These are phyloP conservation scores for Discostella stelligera DNA, from an alignment of 352 stramenopile species.

Conservation along the genomic window DNA sequence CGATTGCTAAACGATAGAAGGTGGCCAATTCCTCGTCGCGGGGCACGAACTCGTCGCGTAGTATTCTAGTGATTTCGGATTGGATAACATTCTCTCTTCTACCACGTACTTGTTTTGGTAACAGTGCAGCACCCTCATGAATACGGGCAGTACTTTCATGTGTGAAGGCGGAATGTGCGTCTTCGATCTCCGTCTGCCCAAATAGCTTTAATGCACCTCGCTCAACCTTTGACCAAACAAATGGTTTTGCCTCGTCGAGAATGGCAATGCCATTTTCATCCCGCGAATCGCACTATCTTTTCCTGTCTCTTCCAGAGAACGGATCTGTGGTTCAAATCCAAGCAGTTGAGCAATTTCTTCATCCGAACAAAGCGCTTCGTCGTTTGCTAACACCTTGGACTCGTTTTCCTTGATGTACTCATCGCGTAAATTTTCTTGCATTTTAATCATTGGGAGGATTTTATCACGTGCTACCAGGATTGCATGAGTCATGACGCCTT, in stretches of 20 bases:
- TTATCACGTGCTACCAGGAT: slow-evolving; percentile 50
- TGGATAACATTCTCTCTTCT: slow-evolving; percentile 53
- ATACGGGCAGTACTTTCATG: slow-evolving; percentile 15
- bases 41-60: slow-evolving; percentile 34
- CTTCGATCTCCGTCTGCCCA: slow-evolving; percentile 22
- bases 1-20: slow-evolving; percentile 16
- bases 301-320: neutral
- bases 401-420: slow-evolving; percentile 8
- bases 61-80: slow-evolving; percentile 40
- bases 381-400: slow-evolving; percentile 4
- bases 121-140: slow-evolving; percentile 25
- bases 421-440: slow-evolving; percentile 28
- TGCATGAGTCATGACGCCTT: slow-evolving; percentile 34
- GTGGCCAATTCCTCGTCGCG: slow-evolving; percentile 13
- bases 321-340: slow-evolving; percentile 21
- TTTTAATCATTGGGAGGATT: slow-evolving; percentile 54
- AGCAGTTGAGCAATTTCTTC: slow-evolving; percentile 34
- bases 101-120: slow-evolving; percentile 54
- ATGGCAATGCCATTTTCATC: slow-evolving; percentile 15
- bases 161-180: neutral
- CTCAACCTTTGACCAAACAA: slow-evolving; percentile 36
- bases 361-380: slow-evolving; percentile 33
- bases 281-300: neutral
- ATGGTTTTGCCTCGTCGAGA: slow-evolving; percentile 35
- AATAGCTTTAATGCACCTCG: slow-evolving; percentile 47